phyloP scores from a whole-genome alignment of 2,329 filamentous ascomycete genomes.

The Penicillium fuscoglaucum region DNA sequence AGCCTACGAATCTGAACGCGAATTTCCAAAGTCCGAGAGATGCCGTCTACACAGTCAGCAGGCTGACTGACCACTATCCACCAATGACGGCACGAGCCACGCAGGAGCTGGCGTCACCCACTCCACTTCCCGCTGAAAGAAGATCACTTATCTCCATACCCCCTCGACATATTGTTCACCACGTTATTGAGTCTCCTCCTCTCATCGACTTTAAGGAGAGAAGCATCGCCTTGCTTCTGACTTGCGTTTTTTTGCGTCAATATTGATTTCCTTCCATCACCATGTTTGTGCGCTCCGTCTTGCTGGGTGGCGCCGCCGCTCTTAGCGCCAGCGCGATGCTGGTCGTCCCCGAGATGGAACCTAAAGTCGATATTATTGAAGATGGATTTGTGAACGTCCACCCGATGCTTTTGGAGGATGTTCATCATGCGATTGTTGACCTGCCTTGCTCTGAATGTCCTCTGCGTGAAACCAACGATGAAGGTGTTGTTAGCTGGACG shows the following conservation, averaged over 20 bases:
- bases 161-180: conserved; percentile 1
- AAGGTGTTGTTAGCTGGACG: conserved; percentile 35
- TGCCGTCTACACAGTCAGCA: conserved; percentile 8
- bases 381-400: conserved; percentile 27
- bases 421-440: conserved; percentile 31
- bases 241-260: not conserved
- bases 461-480: conserved; percentile 33
- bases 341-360: conserved; percentile 39
- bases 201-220: not conserved
- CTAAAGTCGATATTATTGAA: conserved; percentile 18
- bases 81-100: conserved; percentile 8
- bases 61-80: not conserved
- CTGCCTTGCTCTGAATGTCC: conserved; percentile 43
- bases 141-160: conserved; percentile 11
- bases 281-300: conserved; percentile 41
- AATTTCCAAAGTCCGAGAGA: not conserved
- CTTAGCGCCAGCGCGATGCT: conserved; percentile 41
- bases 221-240: not conserved
- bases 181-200: not conserved
- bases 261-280: conserved; percentile 7
- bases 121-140: conserved; percentile 11
- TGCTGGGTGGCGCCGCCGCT: conserved; percentile 35
- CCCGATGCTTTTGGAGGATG: conserved; percentile 28
- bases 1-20: not conserved
- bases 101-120: conserved; percentile 13